A percentile compares a stretch with the other conserved stretches of the same genome.
These are phyloP conservation scores for Moesziomyces sp. DNA, from an alignment of 1,284 basidiomycete genomes.

Conservation along the genomic window DNA sequence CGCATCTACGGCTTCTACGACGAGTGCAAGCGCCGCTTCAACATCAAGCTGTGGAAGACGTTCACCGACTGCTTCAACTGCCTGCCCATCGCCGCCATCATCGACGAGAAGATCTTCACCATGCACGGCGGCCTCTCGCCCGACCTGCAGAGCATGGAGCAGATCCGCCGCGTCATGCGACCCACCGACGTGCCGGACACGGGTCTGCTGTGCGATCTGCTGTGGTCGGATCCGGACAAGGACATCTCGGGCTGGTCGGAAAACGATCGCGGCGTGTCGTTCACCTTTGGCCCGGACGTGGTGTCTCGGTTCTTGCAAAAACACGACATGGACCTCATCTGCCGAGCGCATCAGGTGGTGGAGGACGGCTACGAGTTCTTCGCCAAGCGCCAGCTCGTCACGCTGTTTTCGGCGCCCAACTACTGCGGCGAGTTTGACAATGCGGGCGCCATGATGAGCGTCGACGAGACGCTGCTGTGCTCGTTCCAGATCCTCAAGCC, in stretches of 20 bases:
- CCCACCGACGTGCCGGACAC: slow-evolving; percentile 99
- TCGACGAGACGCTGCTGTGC: slow-evolving; percentile 95
- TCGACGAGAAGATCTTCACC: slow-evolving; percentile 96
- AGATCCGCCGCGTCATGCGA: slow-evolving; percentile 98
- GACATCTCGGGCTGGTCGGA: slow-evolving; percentile 99
- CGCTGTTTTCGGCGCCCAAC: slow-evolving; percentile 96
- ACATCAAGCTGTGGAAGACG: slow-evolving; percentile 98
- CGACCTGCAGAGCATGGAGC: slow-evolving; percentile 98
- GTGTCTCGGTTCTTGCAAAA: slow-evolving; percentile 98
- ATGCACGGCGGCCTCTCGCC: slow-evolving; percentile 89
- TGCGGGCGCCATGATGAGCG: slow-evolving; percentile 99
- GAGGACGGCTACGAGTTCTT: slow-evolving; percentile 99
- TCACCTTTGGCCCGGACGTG: slow-evolving; percentile 98
- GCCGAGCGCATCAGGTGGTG: slow-evolving; percentile 98
- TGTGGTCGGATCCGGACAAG: slow-evolving; percentile 99
- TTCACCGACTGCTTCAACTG: slow-evolving; percentile 98
- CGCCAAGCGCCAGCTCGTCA: slow-evolving; percentile 95
- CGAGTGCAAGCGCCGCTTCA: slow-evolving; percentile 96
- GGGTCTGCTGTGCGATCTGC: slow-evolving; percentile 93
- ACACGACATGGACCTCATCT: slow-evolving; percentile 98
- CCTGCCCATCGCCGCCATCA: slow-evolving; percentile 92
- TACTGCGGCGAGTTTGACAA: slow-evolving; percentile 99
- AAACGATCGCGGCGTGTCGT: slow-evolving; percentile 97
- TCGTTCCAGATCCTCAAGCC: slow-evolving; percentile 97
- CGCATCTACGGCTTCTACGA: slow-evolving; percentile 97